A percentile compares a stretch with the other conserved stretches of the same genome.
phyloP scores from a whole-genome alignment of 2,329 filamentous ascomycete species.

The Ophiosphaerella korrae region DNA sequence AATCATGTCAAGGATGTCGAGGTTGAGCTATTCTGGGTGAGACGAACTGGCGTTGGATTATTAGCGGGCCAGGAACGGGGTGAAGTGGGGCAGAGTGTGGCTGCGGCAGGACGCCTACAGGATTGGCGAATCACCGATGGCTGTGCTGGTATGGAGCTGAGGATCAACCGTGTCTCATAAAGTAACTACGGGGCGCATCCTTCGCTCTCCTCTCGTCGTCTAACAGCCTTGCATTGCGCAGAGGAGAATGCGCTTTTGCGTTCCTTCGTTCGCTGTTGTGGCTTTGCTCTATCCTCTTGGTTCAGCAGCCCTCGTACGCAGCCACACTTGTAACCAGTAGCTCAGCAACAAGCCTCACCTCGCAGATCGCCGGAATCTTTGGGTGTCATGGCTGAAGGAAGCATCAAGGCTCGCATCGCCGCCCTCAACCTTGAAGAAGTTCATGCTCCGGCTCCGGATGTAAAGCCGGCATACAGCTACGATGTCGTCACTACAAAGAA shows the following conservation, averaged over 20 bases:
- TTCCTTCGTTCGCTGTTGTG: not conserved
- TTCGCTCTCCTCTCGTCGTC: not conserved
- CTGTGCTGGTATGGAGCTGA: constrained; percentile 10
- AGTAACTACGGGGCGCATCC: not conserved
- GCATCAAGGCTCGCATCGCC: constrained; percentile 55
- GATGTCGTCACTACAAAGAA: constrained; percentile 41
- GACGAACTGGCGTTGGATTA: not conserved
- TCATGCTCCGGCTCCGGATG: constrained; percentile 42
- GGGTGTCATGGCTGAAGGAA: constrained; percentile 38
- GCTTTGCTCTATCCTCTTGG: constrained; percentile 1
- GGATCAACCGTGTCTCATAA: constrained; percentile 3
- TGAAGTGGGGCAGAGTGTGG: constrained; percentile 17
- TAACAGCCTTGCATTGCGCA: not conserved
- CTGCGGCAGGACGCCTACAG: constrained; percentile 7
- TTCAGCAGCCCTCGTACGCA: constrained; percentile 2
- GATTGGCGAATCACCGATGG: constrained; percentile 14
- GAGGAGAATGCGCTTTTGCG: constrained; percentile 3
- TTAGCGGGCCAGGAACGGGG: constrained; percentile 21
- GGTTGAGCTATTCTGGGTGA: constrained; percentile 3
- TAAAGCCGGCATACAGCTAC: constrained; percentile 43
- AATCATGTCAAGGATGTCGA: not conserved
- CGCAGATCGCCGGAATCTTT: constrained; percentile 1
- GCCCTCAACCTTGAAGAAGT: constrained; percentile 55
- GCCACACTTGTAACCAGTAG: constrained; percentile 3
- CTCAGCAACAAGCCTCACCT: constrained; percentile 4